phyloP scores from a whole-genome alignment of 139 green algal species.

The Monoraphidium neglectum region DNA sequence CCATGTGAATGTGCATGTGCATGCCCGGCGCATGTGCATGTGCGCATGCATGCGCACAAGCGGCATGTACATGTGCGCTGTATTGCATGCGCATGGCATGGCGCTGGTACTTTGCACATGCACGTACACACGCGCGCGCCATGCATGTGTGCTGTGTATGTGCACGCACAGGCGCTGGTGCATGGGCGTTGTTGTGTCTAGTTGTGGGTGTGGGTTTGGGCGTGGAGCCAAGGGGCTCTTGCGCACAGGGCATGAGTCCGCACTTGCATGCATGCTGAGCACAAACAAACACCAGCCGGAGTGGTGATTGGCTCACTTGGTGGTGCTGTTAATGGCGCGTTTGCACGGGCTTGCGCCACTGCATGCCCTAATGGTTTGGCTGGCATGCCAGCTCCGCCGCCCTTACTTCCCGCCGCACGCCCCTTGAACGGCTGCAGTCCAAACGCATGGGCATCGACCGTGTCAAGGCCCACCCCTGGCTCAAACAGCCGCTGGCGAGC shows the following conservation, averaged over 20 bases:
- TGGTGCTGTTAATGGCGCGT: neutral
- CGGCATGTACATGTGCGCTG: neutral
- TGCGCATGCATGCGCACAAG: neutral
- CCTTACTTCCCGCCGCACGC: neutral
- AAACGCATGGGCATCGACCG: slow-evolving; percentile 63
- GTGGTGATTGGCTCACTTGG: neutral
- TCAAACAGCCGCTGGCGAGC: slow-evolving; percentile 13
- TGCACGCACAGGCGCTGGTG: too few species aligned
- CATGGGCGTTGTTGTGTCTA: too few species aligned
- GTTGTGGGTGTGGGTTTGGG: too few species aligned
- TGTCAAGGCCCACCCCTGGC: slow-evolving; percentile 70
- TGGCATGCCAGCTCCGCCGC: neutral
- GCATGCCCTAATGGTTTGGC: neutral
- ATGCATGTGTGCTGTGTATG: neutral
- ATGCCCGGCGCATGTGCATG: neutral
- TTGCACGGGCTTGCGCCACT: neutral
- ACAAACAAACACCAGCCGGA: neutral
- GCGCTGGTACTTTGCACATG: neutral
- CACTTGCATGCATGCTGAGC: neutral
- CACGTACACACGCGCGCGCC: neutral
- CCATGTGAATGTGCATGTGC: neutral
- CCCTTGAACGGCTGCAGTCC: neutral
- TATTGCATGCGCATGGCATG: neutral
- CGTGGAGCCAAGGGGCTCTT: too few species aligned
- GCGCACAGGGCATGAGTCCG: too few species aligned